These are phyloP conservation scores for Mycena sp. DNA, from an alignment of 1,284 basidiomycete genomes.

Conservation along the genomic window DNA sequence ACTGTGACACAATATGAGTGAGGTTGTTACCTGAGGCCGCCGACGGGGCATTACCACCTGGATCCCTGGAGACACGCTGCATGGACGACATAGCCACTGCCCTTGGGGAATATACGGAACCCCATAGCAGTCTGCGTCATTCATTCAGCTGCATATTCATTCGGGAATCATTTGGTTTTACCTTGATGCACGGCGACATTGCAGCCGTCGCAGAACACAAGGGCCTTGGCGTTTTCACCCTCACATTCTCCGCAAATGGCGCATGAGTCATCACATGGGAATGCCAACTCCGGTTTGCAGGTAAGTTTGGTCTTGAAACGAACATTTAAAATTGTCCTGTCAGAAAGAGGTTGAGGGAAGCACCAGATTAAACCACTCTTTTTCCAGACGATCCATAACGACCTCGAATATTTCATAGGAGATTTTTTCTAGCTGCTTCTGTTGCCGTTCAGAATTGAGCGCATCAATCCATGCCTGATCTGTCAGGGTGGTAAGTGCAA, in stretches of 20 bases:
- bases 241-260: conserved; percentile 98
- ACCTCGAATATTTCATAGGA: conserved; percentile 94
- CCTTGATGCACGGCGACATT: conserved; percentile 99
- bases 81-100: conserved; percentile 99
- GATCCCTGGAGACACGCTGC: conserved; percentile 96
- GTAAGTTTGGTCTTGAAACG: conserved; percentile 83
- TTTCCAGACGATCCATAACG: conserved; percentile 96
- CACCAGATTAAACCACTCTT: conserved; percentile 98
- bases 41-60: conserved; percentile 77
- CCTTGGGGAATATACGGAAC: conserved; percentile 99
- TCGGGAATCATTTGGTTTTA: too few species aligned
- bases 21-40: not conserved
- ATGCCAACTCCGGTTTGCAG: conserved; percentile 84
- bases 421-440: conserved; percentile 79
- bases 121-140: conserved; percentile 90
- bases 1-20: conserved; percentile 62
- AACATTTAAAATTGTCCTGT: not conserved
- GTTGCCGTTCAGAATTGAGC: conserved; percentile 86
- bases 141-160: too few species aligned
- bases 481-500: conserved; percentile 40
- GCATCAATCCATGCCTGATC: conserved; percentile 96
- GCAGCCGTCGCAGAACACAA: conserved; percentile 99
- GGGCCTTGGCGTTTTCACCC: conserved; percentile 98
- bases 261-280: conserved; percentile 94
- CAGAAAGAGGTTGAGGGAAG: conserved; percentile 27